Evolutionary conservation across 495 filamentous ascomycete species (phyloP).

Genomic region (Choiromyces venosus): DNA sequence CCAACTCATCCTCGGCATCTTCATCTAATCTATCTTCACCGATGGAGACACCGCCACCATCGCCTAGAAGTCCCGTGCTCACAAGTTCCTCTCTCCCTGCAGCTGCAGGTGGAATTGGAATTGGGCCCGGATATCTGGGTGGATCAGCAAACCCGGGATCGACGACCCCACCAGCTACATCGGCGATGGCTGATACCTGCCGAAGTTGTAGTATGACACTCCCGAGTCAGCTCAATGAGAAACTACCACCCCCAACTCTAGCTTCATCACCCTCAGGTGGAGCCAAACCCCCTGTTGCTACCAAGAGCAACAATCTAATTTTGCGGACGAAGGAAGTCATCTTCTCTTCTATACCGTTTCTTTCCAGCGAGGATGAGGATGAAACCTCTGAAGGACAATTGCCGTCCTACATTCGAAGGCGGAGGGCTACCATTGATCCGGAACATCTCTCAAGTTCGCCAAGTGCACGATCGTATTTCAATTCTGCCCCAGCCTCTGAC

Average conservation of each 20-base stretch:
- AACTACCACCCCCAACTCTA: constrained; percentile 17
- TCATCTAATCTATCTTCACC: constrained; percentile 36
- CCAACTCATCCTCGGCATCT: constrained; percentile 34
- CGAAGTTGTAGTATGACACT: constrained; percentile 59
- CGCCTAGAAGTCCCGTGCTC: constrained; percentile 49
- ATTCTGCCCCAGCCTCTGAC: constrained; percentile 45
- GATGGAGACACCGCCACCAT: constrained; percentile 55
- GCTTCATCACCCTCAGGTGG: constrained; percentile 23
- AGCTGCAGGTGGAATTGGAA: constrained; percentile 10
- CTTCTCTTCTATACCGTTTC: constrained; percentile 21
- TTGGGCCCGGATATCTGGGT: constrained; percentile 33
- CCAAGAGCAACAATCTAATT: constrained; percentile 17
- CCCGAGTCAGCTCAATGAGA: constrained; percentile 50
- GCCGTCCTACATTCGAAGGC: constrained; percentile 42
- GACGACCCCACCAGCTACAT: constrained; percentile 50
- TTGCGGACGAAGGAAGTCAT: constrained; percentile 34
- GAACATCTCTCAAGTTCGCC: constrained; percentile 44
- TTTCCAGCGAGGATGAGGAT: constrained; percentile 35
- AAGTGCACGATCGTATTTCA: constrained; percentile 48
- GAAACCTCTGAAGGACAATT: constrained; percentile 30
- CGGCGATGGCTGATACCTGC: constrained; percentile 56
- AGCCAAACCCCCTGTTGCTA: constrained; percentile 21
- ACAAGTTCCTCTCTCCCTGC: constrained; percentile 36
- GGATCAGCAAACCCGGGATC: constrained; percentile 40
- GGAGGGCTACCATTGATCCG: constrained; percentile 47